These are phyloP conservation scores for Ogataea nonfermentans DNA, from an alignment of 805 yeast genomes.

Conservation along the genomic window DNA sequence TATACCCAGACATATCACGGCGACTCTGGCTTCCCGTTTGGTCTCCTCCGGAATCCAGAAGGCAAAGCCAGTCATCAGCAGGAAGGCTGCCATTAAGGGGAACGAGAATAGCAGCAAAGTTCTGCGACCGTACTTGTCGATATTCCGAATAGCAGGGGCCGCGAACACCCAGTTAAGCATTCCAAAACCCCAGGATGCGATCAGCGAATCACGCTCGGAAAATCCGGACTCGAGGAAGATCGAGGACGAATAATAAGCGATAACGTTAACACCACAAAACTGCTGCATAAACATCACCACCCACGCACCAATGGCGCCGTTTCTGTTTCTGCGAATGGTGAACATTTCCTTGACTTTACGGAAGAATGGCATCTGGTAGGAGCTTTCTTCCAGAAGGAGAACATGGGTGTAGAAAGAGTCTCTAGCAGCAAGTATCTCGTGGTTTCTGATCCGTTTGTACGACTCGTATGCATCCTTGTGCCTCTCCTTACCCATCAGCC, in stretches of 20 bases:
- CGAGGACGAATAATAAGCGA: constrained; percentile 79
- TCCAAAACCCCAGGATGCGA: constrained; percentile 88
- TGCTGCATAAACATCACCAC: constrained; percentile 88
- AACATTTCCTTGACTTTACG: constrained; percentile 56
- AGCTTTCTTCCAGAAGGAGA: constrained; percentile 58
- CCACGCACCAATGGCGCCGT: constrained; percentile 78
- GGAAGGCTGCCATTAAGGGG: constrained; percentile 60
- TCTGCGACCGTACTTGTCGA: constrained; percentile 76
- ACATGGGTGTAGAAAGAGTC: constrained; percentile 69
- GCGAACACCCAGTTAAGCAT: constrained; percentile 78
- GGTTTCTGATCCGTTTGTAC: constrained; percentile 46
- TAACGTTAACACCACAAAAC: constrained; percentile 86
- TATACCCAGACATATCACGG: constrained; percentile 67
- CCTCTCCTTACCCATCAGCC: constrained; percentile 72
- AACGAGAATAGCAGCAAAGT: constrained; percentile 54
- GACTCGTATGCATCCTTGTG: constrained; percentile 58
- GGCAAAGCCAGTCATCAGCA: constrained; percentile 64
- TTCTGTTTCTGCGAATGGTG: constrained; percentile 75
- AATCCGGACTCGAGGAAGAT: constrained; percentile 71
- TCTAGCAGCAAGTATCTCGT: constrained; percentile 62
- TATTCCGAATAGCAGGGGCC: constrained; percentile 75
- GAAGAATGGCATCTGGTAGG: constrained; percentile 45
- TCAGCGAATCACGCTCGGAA: constrained; percentile 56
- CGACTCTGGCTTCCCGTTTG: constrained; percentile 51
- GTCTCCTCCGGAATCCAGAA: constrained; percentile 57